phyloP scores from a whole-genome alignment of 2,329 filamentous ascomycete genomes.

The Delphinella strobiligena region DNA sequence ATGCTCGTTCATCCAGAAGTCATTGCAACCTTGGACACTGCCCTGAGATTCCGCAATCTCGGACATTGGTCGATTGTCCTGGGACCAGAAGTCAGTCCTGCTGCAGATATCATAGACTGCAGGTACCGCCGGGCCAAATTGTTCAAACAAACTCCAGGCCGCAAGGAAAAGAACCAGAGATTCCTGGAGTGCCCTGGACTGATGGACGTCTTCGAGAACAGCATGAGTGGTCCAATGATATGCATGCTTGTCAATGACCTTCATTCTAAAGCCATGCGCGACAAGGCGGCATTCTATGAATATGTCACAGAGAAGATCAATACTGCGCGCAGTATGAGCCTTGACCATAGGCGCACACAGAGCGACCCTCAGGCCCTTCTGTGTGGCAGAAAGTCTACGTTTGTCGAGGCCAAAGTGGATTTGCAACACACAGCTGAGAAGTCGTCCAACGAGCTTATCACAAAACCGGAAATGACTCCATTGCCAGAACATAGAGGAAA shows the following conservation, averaged over 20 bases:
- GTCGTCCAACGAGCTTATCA: too few relatives aligned
- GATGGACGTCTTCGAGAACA: background rate
- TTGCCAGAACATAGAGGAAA: too few relatives aligned
- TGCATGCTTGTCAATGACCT: background rate
- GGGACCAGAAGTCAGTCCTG: background rate
- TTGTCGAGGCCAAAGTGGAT: too few relatives aligned
- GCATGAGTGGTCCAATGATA: background rate
- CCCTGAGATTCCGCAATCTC: background rate
- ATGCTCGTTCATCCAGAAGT: background rate
- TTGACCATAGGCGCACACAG: background rate
- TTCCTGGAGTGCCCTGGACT: background rate
- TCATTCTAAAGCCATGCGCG: background rate
- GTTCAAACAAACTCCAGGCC: background rate
- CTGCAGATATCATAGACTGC: background rate
- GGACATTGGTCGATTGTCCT: background rate
- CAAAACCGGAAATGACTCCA: too few relatives aligned
- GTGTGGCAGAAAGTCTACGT: background rate
- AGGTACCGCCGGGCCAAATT: background rate
- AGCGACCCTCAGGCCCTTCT: background rate
- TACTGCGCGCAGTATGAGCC: background rate
- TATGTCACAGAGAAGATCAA: background rate
- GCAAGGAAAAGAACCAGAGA: background rate
- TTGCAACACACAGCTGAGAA: too few relatives aligned
- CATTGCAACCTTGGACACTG: background rate
- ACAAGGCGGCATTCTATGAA: background rate